Conservation (phyloP, 306 rosid species). For the Citrullus mucosospermus region DNA sequence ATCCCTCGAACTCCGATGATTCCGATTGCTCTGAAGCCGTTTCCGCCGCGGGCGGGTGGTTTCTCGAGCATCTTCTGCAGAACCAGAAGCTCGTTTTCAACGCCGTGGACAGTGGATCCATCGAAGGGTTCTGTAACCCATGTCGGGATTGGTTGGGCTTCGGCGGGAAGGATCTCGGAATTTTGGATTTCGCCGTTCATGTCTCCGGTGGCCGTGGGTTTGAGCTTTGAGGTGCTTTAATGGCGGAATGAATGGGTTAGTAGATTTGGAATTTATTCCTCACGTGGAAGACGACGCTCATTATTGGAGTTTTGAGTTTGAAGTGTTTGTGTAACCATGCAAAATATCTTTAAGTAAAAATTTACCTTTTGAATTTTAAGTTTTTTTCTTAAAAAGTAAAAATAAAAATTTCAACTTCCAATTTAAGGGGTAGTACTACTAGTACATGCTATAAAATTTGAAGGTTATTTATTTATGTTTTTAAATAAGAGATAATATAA, state of each 20-base stretch:
- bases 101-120: constrained; percentile 2
- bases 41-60: background rate
- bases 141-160: background rate
- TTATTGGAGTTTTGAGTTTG: too few relatives aligned
- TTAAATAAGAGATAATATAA: too few relatives aligned
- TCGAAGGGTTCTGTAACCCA: background rate
- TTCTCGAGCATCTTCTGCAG: background rate
- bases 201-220: background rate
- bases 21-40: constrained; percentile 14
- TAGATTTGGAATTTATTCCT: background rate
- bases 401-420: too few relatives aligned
- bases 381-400: too few relatives aligned
- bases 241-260: background rate
- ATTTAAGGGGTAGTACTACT: too few relatives aligned
- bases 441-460: too few relatives aligned
- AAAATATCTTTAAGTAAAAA: too few relatives aligned
- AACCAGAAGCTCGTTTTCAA: constrained; percentile 4
- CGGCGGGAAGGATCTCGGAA: background rate
- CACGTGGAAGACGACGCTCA: background rate
- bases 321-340: too few relatives aligned
- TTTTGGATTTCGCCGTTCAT: background rate
- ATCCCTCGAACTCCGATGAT: constrained; percentile 13
- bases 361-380: too few relatives aligned
- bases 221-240: background rate
- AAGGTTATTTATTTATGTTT: too few relatives aligned